Evolutionary conservation across 2,329 filamentous ascomycete species (phyloP), one percentile per base, ranked within the genome.

Genomic region (Penicillium sp.): DNA sequence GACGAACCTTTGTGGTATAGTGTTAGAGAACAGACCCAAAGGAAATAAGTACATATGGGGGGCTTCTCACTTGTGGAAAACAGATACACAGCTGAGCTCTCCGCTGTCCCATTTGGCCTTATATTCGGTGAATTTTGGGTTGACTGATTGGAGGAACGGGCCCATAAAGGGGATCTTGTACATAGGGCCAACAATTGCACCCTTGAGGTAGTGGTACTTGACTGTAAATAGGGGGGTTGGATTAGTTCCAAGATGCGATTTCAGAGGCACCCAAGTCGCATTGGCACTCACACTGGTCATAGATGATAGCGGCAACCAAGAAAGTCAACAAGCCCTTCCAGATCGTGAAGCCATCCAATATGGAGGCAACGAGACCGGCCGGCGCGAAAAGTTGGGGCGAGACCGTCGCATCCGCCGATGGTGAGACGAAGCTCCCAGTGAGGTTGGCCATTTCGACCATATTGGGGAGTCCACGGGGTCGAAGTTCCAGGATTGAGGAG

Each of bases 31-130:
- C 34, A 39, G 15, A 29, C 34, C 9, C 13, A 13, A n/a, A 29
- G 21, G 16, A 13, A n/a, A 29, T 12, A 18, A 29, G 18, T 13
- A 15, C 32, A 50, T 32, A 13, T 29, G 46, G 35, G 23, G 31
- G 31, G 29, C 18, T 34, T 50, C 86, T 65, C 84, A 96, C 91
- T 97, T 99, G 85, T 99, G 94, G 80, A 99, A 99, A 68, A 99
- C 91, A 3, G 92, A 97, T 59, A 99, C 94, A 71, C 94, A 99
- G 81, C 92, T 97, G 65, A 99, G 81, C 46, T 90, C 87, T 45
- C 90, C 94, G 69, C 91, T 96, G 66, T 82, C 75, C 94, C 94
- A 99, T 81, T 97, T 97, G 58, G 82, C 87, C 73, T 92, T 83
- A 79, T 99, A 99, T 68, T 92, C 85, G 58, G 88, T 86, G 72